phyloP scores from a whole-genome alignment of 2,329 filamentous ascomycete genomes.

The Claviceps fusiformis region DNA sequence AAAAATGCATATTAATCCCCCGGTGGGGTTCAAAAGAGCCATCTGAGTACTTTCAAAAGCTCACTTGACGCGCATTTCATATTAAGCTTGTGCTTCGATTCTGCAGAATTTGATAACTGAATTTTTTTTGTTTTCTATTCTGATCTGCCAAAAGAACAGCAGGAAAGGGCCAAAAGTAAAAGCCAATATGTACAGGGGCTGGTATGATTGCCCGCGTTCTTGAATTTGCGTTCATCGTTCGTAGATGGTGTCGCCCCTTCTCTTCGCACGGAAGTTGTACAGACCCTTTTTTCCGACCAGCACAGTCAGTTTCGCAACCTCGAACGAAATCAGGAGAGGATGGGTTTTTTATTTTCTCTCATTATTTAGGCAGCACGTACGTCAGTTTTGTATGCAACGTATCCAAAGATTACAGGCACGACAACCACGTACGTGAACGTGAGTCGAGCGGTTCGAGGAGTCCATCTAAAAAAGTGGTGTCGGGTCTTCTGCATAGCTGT shows the following conservation, averaged over 20 bases:
- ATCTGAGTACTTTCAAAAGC: background rate
- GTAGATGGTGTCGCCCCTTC: constrained; percentile 67
- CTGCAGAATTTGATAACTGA: background rate
- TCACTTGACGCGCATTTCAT: background rate
- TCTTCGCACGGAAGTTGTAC: constrained; percentile 74
- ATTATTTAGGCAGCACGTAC: constrained; percentile 44
- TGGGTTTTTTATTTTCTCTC: background rate
- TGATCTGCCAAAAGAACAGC: constrained; percentile 3
- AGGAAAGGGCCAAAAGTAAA: background rate
- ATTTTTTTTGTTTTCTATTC: constrained; percentile 13
- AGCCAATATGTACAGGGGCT: constrained; percentile 28
- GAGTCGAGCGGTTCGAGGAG: constrained; percentile 64
- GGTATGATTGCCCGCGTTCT: constrained; percentile 5
- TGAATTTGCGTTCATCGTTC: constrained; percentile 48
- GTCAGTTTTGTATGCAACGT: constrained; percentile 67
- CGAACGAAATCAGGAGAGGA: background rate
- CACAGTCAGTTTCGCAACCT: constrained; percentile 10
- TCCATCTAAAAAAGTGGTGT: constrained; percentile 95
- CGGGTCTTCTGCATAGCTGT: constrained; percentile 73
- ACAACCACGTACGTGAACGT: constrained; percentile 63
- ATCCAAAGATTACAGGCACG: constrained; percentile 58
- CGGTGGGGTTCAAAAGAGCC: background rate
- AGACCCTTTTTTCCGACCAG: constrained; percentile 50
- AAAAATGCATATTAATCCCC: constrained; percentile 18
- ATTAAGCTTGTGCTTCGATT: background rate